Evolutionary conservation across 345 rosid genomes (phyloP).

Genomic region (Xanthoceras sorbifolium): DNA sequence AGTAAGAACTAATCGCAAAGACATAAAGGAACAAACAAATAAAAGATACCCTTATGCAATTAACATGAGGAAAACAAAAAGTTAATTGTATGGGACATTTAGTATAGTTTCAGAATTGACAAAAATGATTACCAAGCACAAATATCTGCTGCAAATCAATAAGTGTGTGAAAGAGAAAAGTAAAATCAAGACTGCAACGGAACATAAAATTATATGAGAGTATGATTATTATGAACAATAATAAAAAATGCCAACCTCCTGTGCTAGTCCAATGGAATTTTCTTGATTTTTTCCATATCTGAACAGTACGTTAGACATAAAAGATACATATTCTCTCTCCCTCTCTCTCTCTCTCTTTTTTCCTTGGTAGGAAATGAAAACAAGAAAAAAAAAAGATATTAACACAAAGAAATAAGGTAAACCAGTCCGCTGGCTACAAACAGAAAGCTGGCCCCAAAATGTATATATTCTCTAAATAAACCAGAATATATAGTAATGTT

Average conservation of each 20-base stretch:
- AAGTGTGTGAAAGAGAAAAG: not conserved
- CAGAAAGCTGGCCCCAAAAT: not conserved
- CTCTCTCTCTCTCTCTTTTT: not conserved
- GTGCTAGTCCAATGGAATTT: not conserved
- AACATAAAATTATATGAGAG: not conserved
- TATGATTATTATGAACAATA: not conserved
- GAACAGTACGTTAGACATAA: not conserved
- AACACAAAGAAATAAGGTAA: slow-evolving; percentile 1
- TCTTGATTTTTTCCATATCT: not conserved
- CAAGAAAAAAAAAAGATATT: not conserved
- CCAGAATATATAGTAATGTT: not conserved
- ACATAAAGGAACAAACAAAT: not conserved
- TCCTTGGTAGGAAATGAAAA: not conserved
- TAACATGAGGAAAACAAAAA: not conserved
- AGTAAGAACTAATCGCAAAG: not conserved
- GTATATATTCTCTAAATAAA: not conserved
- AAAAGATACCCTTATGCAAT: not conserved
- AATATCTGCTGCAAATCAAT: not conserved
- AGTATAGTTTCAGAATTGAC: not conserved
- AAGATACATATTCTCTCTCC: not conserved
- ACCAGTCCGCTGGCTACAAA: not conserved
- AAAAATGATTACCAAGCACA: not conserved
- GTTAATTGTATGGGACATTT: not conserved
- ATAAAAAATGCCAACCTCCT: not conserved
- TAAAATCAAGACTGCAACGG: not conserved